These are phyloP conservation scores for Auricularia sp. DNA, from an alignment of 768 basidiomycete genomes.

Conservation along the genomic window DNA sequence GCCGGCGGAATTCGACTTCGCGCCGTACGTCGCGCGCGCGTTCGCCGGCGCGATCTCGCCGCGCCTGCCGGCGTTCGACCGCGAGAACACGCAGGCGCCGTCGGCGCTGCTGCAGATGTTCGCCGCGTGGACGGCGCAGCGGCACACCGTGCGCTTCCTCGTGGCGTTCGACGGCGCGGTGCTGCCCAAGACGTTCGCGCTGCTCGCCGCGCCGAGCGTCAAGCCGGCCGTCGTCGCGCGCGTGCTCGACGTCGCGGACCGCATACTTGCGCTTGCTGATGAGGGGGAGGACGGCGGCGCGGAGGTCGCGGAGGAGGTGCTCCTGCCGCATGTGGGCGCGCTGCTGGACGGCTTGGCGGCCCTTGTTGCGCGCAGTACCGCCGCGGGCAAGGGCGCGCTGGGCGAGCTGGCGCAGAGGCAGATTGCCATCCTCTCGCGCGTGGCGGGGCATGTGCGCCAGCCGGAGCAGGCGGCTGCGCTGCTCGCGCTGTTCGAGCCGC, in stretches of 20 bases:
- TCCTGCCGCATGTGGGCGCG: constrained; percentile 59
- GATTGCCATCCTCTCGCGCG: constrained; percentile 66
- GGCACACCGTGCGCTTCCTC: constrained; percentile 50
- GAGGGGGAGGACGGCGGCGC: constrained; percentile 30
- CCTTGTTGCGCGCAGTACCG: constrained; percentile 53
- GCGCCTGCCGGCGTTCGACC: constrained; percentile 60
- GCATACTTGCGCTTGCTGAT: constrained; percentile 41
- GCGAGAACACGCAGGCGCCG: constrained; percentile 86
- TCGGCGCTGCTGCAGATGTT: constrained; percentile 83
- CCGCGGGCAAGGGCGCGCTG: constrained; percentile 25
- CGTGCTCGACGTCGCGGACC: constrained; percentile 79
- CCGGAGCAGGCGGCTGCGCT: constrained; percentile 62
- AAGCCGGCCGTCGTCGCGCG: constrained; percentile 73
- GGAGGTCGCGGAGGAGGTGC: constrained; percentile 37
- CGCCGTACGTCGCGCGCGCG: constrained; percentile 52
- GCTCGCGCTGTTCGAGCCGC: constrained; percentile 61
- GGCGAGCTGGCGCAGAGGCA: constrained; percentile 63
- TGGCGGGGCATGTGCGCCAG: constrained; percentile 66
- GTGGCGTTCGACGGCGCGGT: constrained; percentile 57
- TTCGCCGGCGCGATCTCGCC: constrained; percentile 74
- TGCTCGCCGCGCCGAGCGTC: constrained; percentile 72
- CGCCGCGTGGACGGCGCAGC: constrained; percentile 57
- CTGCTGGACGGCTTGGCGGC: constrained; percentile 64
- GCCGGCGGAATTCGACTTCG: constrained; percentile 51
- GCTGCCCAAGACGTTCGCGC: constrained; percentile 71